Evolutionary conservation across 148 eudicot species (phyloP), one percentile per base, ranked within the genome.

Genomic region (Rheum nobile): DNA sequence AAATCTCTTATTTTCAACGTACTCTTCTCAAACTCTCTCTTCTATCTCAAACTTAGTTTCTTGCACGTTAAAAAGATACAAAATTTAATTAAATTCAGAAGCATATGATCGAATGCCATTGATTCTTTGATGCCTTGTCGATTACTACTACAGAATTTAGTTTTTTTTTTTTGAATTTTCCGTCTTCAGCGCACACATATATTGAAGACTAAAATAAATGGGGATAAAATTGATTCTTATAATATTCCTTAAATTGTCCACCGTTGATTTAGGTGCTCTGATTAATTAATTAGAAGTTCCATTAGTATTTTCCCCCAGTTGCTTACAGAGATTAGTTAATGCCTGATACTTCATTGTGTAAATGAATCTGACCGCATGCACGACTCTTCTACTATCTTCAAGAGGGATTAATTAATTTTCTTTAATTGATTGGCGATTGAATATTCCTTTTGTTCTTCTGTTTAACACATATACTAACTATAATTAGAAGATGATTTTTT

Each of bases 1-100:
- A 93, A 90, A 77, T 77, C 63, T 76, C 96, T 87, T 77, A 93
- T 93, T 78, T 93, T 93, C 78, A 90, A 93, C 41, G 97, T 90
- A 83, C 74, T 75, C 31, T 43, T 74, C 38, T 12, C 68, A 32
- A 0, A 48, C 32, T 59, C 22, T 24, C 48, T 35, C 61, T 42
- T 57, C 38, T 44, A 1, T 28, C 37, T 35, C 37, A 4, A 14
- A 67, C 7, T 67, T 34, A 11, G 24, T 50, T 50, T 50, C 57
- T 50, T 50, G 57, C 57, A 50, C 57, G 57, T 50, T 16, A 50
- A 50, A n/a, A 8, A 10, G 4, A n/a, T n/a, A 46, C 11, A 42
- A 46, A 46, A 46, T 0, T 13, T 17, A 46, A 17, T 46, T 16
- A 16, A 46, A 46, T 46, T 17, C 13, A 46, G 52, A 17, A 46